Evolutionary conservation across 768 basidiomycete genomes (phyloP).

Genomic region (Termitomyces sp.): DNA sequence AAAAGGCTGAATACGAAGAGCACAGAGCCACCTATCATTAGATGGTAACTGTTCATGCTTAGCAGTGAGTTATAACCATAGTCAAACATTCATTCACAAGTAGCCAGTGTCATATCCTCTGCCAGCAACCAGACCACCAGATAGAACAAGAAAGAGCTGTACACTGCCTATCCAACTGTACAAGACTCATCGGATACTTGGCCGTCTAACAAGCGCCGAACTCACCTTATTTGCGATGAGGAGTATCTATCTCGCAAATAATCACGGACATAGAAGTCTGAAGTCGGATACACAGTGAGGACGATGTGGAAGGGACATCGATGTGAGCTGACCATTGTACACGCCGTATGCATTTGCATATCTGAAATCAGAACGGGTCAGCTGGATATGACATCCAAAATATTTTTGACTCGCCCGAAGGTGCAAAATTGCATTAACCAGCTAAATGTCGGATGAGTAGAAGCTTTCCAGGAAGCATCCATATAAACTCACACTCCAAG

Average conservation of each 20-base stretch:
- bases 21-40: slow-evolving; percentile 1
- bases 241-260: slow-evolving; percentile 25
- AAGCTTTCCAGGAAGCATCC: background rate
- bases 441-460: background rate
- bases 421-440: slow-evolving; percentile 5
- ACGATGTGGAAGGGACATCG: background rate
- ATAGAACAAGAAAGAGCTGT: slow-evolving; percentile 41
- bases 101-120: slow-evolving; percentile 48
- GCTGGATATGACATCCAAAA: background rate
- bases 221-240: slow-evolving; percentile 21
- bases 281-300: background rate
- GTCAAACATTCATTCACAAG: slow-evolving; percentile 29
- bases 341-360: slow-evolving; percentile 3
- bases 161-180: slow-evolving; percentile 40
- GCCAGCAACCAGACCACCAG: slow-evolving; percentile 40
- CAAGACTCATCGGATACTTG: background rate
- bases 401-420: background rate
- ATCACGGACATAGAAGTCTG: slow-evolving; percentile 36
- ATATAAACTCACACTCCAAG: slow-evolving; percentile 31
- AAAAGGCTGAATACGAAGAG: slow-evolving; percentile 3
- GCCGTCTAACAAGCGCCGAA: background rate
- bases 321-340: background rate
- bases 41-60: slow-evolving; percentile 2
- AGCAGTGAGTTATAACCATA: background rate
- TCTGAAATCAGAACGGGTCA: background rate